Percentiles rank a stretch among this genome's conserved stretches.
Evolutionary conservation across 371 early-diverging fungal genomes (phyloP).

Genomic region (Actinomucor elegans): DNA sequence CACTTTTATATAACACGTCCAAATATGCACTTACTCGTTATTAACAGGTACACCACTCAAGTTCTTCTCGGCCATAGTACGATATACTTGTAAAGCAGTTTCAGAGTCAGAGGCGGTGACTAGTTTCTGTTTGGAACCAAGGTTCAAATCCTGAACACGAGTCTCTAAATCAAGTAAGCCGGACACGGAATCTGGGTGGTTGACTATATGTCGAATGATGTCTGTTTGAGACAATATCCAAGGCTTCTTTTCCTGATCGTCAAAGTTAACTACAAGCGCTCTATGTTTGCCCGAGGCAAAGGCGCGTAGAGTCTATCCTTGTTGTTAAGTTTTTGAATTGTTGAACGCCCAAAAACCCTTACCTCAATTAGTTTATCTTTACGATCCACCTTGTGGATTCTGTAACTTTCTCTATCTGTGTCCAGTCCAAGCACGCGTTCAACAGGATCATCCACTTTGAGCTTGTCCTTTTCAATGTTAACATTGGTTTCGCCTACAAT

Average conservation of each 20-base stretch:
- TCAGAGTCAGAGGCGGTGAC: conserved; percentile 33
- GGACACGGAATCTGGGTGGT: conserved; percentile 41
- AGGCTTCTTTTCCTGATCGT: conserved; percentile 25
- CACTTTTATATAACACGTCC: not conserved
- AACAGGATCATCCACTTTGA: conserved; percentile 42
- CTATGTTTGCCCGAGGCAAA: conserved; percentile 54
- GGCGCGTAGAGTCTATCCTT: conserved; percentile 36
- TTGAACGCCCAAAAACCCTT: not conserved
- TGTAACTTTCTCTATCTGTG: conserved; percentile 56
- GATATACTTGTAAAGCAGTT: conserved; percentile 45
- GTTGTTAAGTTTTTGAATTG: not conserved
- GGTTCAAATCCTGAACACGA: conserved; percentile 23
- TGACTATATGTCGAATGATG: conserved; percentile 48
- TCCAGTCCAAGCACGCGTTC: conserved; percentile 62
- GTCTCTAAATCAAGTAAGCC: conserved; percentile 34
- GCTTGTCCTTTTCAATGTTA: conserved; percentile 39
- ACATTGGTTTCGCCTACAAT: conserved; percentile 24
- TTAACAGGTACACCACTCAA: conserved; percentile 52
- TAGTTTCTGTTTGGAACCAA: conserved; percentile 21
- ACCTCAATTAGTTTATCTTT: conserved; percentile 44
- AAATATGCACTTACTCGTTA: conserved; percentile 28
- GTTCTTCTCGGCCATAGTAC: conserved; percentile 45
- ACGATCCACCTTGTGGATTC: conserved; percentile 50
- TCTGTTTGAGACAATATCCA: conserved; percentile 58
- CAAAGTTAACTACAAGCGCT: conserved; percentile 40